phyloP scores from a whole-genome alignment of 2,329 filamentous ascomycete species.

The Leptographium galeiforme region DNA sequence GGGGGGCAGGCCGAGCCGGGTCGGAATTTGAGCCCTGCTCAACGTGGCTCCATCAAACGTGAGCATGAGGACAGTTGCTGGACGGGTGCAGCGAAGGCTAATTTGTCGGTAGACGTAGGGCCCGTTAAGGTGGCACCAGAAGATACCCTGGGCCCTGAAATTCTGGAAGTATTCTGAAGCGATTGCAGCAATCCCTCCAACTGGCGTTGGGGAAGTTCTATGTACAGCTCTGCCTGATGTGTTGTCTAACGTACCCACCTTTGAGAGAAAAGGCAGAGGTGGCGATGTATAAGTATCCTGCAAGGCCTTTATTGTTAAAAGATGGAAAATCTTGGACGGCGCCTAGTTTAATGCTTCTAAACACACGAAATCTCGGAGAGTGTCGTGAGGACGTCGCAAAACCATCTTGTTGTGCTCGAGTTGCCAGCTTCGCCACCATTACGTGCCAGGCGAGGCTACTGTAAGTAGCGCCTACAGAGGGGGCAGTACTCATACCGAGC shows the following conservation, averaged over 20 bases:
- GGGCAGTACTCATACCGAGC: background rate
- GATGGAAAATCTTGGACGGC: background rate
- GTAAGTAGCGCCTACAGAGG: background rate
- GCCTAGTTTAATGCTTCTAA: background rate
- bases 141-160: conserved; percentile 3
- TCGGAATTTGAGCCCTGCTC: conserved; percentile 19
- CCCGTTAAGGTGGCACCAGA: conserved; percentile 6
- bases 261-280: background rate
- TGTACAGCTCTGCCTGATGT: conserved; percentile 4
- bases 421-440: background rate
- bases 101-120: conserved; percentile 15
- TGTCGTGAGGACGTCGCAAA: background rate
- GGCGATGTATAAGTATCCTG: conserved; percentile 6
- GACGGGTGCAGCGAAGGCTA: conserved; percentile 14
- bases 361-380: background rate
- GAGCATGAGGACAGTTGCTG: conserved; percentile 7
- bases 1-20: conserved; percentile 9
- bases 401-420: background rate
- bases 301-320: background rate
- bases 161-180: background rate
- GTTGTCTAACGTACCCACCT: conserved; percentile 7
- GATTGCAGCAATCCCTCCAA: background rate
- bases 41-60: conserved; percentile 22
- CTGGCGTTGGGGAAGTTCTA: background rate
- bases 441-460: background rate